phyloP scores from a whole-genome alignment of 768 basidiomycete genomes.

The Termitomyces eurrhizus region DNA sequence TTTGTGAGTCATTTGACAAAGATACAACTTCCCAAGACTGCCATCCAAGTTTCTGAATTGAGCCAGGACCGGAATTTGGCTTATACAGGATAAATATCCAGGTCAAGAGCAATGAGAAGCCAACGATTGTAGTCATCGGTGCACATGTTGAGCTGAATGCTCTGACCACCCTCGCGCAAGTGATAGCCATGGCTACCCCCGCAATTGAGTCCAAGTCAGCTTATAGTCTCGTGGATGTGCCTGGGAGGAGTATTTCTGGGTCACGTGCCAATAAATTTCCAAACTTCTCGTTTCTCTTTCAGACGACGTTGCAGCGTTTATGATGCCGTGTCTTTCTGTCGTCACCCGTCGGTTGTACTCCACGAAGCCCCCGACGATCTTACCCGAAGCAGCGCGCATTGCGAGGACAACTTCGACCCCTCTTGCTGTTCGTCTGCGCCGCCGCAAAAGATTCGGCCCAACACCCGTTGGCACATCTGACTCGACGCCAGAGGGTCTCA shows the following conservation, averaged over 20 bases:
- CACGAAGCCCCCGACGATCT: slow-evolving; percentile 30
- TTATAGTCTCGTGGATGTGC: not conserved
- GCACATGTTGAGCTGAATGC: slow-evolving; percentile 50
- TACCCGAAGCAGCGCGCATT: slow-evolving; percentile 36
- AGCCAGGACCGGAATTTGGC: slow-evolving; percentile 68
- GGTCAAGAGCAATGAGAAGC: slow-evolving; percentile 69
- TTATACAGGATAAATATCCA: slow-evolving; percentile 82
- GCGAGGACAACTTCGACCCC: slow-evolving; percentile 72
- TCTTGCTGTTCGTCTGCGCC: slow-evolving; percentile 67
- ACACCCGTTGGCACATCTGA: slow-evolving; percentile 36
- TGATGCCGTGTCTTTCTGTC: slow-evolving; percentile 35
- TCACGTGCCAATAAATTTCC: slow-evolving; percentile 18
- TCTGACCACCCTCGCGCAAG: slow-evolving; percentile 43
- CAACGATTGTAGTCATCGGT: slow-evolving; percentile 56
- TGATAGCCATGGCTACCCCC: slow-evolving; percentile 33
- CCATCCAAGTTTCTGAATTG: slow-evolving; percentile 77
- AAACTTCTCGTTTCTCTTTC: slow-evolving; percentile 1
- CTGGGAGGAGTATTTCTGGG: not conserved
- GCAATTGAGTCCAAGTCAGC: slow-evolving; percentile 13
- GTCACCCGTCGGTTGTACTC: slow-evolving; percentile 34
- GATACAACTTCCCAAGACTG: slow-evolving; percentile 78
- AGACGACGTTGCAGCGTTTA: slow-evolving; percentile 12
- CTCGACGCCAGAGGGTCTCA: slow-evolving; percentile 52
- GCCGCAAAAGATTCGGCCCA: slow-evolving; percentile 45
- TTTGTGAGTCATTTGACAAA: slow-evolving; percentile 18